Evolutionary conservation across 2,329 filamentous ascomycete genomes (phyloP).

Genomic region (Lasiodiplodia hormozganensis): DNA sequence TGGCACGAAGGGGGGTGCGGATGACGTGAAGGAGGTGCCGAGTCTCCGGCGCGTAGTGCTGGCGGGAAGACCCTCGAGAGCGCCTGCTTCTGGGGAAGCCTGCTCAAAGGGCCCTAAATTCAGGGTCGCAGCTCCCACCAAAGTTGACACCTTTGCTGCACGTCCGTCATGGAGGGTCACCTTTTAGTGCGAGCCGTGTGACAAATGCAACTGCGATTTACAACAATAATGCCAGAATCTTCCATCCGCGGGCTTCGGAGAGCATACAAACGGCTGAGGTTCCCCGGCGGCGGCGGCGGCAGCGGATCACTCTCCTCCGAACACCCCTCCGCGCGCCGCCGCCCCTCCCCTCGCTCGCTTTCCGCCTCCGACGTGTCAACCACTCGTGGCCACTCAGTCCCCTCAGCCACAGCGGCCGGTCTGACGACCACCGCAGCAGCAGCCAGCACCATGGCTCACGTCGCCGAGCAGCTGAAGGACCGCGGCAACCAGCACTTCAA

Average conservation of each 20-base stretch:
- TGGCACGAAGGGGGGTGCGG: not conserved
- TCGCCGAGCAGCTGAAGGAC: slow-evolving; percentile 56
- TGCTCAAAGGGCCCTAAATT: slow-evolving; percentile 1
- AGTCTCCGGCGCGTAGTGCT: not conserved
- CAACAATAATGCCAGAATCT: slow-evolving; percentile 29
- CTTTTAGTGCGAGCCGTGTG: not conserved
- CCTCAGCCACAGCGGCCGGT: not conserved
- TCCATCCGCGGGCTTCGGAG: slow-evolving; percentile 26
- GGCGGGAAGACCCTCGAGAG: not conserved
- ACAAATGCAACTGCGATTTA: slow-evolving; percentile 18
- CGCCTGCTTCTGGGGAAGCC: slow-evolving; percentile 15
- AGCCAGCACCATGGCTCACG: slow-evolving; percentile 38
- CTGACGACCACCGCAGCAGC: not conserved
- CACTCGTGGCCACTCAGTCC: not conserved
- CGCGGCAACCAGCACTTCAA: slow-evolving; percentile 71
- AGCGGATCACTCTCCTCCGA: slow-evolving; percentile 8
- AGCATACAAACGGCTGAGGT: slow-evolving; percentile 18
- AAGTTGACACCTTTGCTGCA: not conserved
- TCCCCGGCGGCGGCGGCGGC: slow-evolving; percentile 15
- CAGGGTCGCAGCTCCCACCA: not conserved
- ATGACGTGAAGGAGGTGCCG: slow-evolving; percentile 17
- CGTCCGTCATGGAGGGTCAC: not conserved
- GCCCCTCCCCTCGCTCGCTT: slow-evolving; percentile 5
- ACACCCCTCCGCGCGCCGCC: slow-evolving; percentile 17
- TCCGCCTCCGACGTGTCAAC: slow-evolving; percentile 12